A percentile compares a stretch with the other conserved stretches of the same genome.
Evolutionary conservation across 2,329 filamentous ascomycete genomes (phyloP).

Genomic region (Celoporthe dispersa): DNA sequence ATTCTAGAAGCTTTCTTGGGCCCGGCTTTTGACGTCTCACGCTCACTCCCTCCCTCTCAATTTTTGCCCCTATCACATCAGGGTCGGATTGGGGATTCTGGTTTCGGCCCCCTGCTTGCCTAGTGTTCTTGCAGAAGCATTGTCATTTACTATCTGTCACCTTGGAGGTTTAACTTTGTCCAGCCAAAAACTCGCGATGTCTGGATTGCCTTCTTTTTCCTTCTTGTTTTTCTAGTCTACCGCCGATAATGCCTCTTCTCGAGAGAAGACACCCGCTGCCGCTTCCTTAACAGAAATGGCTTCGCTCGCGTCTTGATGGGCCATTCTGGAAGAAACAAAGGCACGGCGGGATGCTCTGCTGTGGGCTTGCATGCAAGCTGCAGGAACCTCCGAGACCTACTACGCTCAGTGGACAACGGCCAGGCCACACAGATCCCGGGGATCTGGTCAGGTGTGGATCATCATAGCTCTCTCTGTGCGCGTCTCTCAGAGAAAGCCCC

Average conservation of each 20-base stretch:
- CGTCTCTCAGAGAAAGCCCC: constrained; percentile 16
- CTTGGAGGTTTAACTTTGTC: not conserved
- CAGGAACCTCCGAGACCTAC: not conserved
- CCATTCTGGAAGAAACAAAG: not conserved
- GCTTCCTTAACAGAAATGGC: not conserved
- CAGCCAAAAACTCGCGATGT: not conserved
- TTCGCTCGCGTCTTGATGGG: not conserved
- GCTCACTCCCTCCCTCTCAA: not conserved
- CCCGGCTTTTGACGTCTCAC: not conserved
- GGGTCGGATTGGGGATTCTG: not conserved
- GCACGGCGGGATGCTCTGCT: not conserved
- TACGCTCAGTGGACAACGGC: not conserved
- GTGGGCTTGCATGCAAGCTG: not conserved
- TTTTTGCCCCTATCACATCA: not conserved
- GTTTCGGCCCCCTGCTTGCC: not conserved
- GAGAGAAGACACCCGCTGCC: not conserved
- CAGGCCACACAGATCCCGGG: constrained; percentile 7
- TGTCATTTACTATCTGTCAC: not conserved
- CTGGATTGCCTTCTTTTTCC: too few species aligned
- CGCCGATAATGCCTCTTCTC: not conserved
- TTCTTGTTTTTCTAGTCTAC: not conserved
- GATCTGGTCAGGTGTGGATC: constrained; percentile 26
- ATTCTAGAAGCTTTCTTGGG: constrained; percentile 14
- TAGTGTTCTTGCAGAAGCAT: constrained; percentile 13
- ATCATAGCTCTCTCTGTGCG: constrained; percentile 11